Evolutionary conservation across 768 basidiomycete species (phyloP), one percentile per base, ranked within the genome.

Genomic region (Phlebiopsis gigantea): DNA sequence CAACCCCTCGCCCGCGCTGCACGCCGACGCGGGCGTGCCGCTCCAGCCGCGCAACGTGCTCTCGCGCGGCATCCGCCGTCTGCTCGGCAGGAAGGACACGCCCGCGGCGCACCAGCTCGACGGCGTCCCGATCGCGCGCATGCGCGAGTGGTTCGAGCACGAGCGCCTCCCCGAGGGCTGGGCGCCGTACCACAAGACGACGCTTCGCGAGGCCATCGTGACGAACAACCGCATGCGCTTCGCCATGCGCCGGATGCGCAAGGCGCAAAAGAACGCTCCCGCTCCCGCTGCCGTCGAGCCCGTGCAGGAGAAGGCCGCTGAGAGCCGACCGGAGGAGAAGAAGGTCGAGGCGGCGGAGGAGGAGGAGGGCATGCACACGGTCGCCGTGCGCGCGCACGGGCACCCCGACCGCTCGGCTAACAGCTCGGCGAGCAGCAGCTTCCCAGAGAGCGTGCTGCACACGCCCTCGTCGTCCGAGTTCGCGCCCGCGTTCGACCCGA

Each of bases 1-100:
- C 59, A 60, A 60, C 54, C 62, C 59, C 48, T 45, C 50, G 65
- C 62, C 55, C 34, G 46, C 44, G 22, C 53, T 55, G 34, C 46
- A 55, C 46, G 58, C 22, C 3, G 31, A 48, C 29, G n/a, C n/a
- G n/a, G 53, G 53, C 29, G 53, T 55, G 6, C 53, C 53, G 34
- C 53, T 59, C 19, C 41, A 14, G 26, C 42, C 5, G n/a, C 43
- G 43, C 5, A 17, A 24, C 8, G 9, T 26, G 3, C 7, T 53
- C 29, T 28, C 50, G 28, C 26, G 45, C 8, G 6, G 53, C 31
- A 7, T 51, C 4, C 17, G 51, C 7, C 4, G 29, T 10, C 15
- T 53, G 5, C 10, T 53, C 17, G 51, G 57, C 15, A 14, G 2
- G 22, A 53, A 58, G 31, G 53, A 31, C 28, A 44, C 55, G 6